Percentiles rank a stretch among this genome's conserved stretches.
These are phyloP conservation scores for Bryopsis sp. DNA, from an alignment of 139 green algal species.

Conservation along the genomic window DNA sequence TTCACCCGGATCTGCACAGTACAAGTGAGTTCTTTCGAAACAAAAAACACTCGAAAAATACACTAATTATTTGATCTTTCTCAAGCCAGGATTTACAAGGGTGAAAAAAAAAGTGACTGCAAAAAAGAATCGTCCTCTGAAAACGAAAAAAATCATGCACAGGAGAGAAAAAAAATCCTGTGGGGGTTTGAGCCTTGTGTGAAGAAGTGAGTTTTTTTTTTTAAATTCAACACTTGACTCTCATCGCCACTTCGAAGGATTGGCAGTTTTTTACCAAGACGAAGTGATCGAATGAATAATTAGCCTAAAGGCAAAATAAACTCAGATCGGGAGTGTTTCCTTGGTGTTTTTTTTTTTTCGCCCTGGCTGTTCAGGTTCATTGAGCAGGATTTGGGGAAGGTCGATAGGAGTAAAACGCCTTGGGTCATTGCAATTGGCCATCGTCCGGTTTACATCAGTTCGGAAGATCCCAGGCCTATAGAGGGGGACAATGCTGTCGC, in stretches of 20 bases:
- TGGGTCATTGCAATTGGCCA: slow-evolving; percentile 61
- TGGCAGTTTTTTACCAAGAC: neutral
- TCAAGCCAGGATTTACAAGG: neutral
- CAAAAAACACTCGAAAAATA: neutral
- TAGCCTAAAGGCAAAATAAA: neutral
- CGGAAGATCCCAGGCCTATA: slow-evolving; percentile 13
- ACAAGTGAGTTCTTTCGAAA: neutral
- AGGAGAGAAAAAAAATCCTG: neutral
- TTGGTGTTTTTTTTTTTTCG: neutral
- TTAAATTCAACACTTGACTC: slow-evolving; percentile 10
- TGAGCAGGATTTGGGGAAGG: slow-evolving; percentile 26
- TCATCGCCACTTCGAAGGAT: neutral
- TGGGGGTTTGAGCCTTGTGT: neutral
- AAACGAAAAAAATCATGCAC: neutral
- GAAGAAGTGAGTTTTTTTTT: neutral
- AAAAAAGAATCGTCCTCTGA: no score
- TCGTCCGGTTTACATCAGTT: slow-evolving; percentile 53
- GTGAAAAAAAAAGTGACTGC: no score
- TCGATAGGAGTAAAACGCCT: slow-evolving; percentile 44
- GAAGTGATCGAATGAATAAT: neutral
- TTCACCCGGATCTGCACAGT: slow-evolving; percentile 27
- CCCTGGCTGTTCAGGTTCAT: slow-evolving; percentile 23
- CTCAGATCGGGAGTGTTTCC: neutral
- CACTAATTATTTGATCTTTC: slow-evolving; percentile 2
- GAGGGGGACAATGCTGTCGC: slow-evolving; percentile 31